Evolutionary conservation across 2,329 filamentous ascomycete species (phyloP).

Genomic region (Beauveria scarabaeidicola): DNA sequence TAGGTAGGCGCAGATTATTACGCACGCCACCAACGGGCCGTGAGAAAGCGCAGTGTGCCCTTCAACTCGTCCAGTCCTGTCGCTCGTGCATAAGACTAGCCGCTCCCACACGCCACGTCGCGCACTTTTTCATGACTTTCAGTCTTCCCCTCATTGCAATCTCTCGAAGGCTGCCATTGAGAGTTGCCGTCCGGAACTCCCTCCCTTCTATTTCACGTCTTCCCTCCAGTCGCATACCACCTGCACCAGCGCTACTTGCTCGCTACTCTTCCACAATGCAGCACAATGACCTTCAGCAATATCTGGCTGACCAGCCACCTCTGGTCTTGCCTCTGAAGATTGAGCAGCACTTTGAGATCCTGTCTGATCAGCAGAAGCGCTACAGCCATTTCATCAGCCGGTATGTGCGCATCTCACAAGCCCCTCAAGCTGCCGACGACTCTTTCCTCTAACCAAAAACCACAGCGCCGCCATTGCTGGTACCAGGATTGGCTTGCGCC

Average conservation of each 20-base stretch:
- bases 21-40: slow-evolving; percentile 5
- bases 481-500: slow-evolving; percentile 68
- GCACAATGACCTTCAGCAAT: slow-evolving; percentile 58
- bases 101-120: slow-evolving; percentile 13
- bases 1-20: background rate
- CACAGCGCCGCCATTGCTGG: slow-evolving; percentile 66
- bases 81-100: slow-evolving; percentile 14
- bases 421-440: background rate
- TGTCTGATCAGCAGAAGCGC: slow-evolving; percentile 69
- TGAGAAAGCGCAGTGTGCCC: slow-evolving; percentile 4
- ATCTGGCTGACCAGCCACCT: slow-evolving; percentile 84
- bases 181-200: slow-evolving; percentile 1
- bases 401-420: slow-evolving; percentile 35
- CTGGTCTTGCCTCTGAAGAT: slow-evolving; percentile 82
- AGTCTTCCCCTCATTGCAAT: slow-evolving; percentile 26
- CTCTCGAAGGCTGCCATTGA: slow-evolving; percentile 26
- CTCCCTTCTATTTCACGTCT: background rate
- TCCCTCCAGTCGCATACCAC: background rate
- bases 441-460: slow-evolving; percentile 36
- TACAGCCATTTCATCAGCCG: slow-evolving; percentile 87
- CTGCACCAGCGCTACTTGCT: slow-evolving; percentile 17
- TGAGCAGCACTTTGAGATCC: slow-evolving; percentile 80
- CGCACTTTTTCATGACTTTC: slow-evolving; percentile 22
- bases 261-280: slow-evolving; percentile 39
- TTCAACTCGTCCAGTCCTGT: background rate